Evolutionary conservation across 2,329 filamentous ascomycete genomes (phyloP), one percentile per base, ranked within the genome.

Genomic region (Pseudocercospora vitis): DNA sequence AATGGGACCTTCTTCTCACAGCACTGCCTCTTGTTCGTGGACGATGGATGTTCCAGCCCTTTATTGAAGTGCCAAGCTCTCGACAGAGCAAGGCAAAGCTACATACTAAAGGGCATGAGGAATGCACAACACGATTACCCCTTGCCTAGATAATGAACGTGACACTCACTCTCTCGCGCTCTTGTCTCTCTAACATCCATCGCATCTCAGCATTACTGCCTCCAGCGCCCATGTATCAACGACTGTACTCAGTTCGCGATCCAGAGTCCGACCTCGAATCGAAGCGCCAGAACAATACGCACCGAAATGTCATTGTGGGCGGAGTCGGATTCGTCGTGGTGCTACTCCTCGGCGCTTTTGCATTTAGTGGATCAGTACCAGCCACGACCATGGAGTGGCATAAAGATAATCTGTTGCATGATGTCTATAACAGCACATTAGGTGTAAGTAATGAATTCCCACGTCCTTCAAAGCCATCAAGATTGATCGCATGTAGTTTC

Each of bases 401-500:
- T 5, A 35, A 35, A 7, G 32, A 35, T n/a, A n/a, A 37, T 3
- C 16, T 37, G 33, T 16, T 37, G 33, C 12, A 16, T 7, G 33
- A 37, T 37, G 33, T 37, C 8, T 37, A 5, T 14, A 37, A 37
- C 16, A 7, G 11, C 11, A 37, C 33, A 14, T 14, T 37, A 4
- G 33, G 33, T 11, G 33, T 37, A 12, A n/a, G 33, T 37, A 11
- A 16, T 16, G 12, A 16, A 14, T 37, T n/a, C n/a, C n/a, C 12
- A 37, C 4, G 8, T 37, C 12, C 16, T 12, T 16, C 12, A 37
- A 12, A 37, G 11, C 14, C 6, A 29, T 29, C 11, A 29, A 29
- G 26, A 6, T 29, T 7, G 11, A n/a, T 12, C 12, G 7, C 12
- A 16, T 14, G 16, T 16, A 57, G 78, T 81, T 81, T 55, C 69